Percentiles rank a stretch among this genome's conserved stretches.
Evolutionary conservation across 306 rosid genomes (phyloP).

Genomic region (Quercus agrifolia): DNA sequence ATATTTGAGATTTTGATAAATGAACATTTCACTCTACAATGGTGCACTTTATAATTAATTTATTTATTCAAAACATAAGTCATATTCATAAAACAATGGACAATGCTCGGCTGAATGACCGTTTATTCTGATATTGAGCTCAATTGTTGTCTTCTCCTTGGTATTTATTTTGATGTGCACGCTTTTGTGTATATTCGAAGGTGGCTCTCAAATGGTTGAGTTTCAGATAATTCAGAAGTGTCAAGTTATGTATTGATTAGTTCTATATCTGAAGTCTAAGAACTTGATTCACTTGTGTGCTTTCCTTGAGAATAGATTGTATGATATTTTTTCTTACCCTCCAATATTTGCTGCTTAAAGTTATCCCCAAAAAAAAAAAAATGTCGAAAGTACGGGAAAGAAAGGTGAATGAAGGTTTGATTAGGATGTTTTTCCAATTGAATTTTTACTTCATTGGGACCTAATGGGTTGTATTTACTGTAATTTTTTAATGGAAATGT

Average conservation of each 20-base stretch:
- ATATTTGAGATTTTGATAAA: too few relatives aligned
- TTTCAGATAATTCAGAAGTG: background rate
- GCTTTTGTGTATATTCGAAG: background rate
- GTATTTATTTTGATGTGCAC: background rate
- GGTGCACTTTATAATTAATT: too few relatives aligned
- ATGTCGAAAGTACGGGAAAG: background rate
- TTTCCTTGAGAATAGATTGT: background rate
- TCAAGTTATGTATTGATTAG: background rate
- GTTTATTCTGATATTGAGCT: background rate
- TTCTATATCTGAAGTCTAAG: background rate
- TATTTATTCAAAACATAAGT: background rate
- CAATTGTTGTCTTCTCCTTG: background rate
- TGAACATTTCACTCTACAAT: too few relatives aligned
- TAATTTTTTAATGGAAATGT: background rate
- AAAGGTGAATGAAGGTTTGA: background rate
- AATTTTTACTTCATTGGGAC: background rate
- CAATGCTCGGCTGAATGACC: background rate
- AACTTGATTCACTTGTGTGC: background rate
- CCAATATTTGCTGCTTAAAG: background rate
- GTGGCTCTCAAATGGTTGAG: background rate
- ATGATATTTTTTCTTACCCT: background rate
- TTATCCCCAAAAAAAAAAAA: too few relatives aligned
- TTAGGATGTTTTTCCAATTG: background rate
- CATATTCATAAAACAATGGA: background rate
- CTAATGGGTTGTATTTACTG: background rate